Percentiles rank a stretch among this genome's conserved stretches.
Evolutionary conservation across 1,284 basidiomycete species (phyloP).

Genomic region (Naganishia albida): DNA sequence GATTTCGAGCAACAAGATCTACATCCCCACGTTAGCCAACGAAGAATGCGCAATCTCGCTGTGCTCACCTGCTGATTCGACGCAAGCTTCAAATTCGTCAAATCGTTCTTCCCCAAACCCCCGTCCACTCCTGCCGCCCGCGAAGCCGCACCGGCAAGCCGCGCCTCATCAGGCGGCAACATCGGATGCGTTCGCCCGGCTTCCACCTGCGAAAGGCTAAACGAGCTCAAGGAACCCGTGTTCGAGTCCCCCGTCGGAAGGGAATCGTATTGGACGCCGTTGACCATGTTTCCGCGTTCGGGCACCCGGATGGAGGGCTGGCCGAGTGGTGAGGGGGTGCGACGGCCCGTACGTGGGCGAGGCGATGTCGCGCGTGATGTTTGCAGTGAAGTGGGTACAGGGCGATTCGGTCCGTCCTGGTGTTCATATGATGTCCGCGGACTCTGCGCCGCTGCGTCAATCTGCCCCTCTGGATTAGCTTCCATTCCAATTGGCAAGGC

Average conservation of each 20-base stretch:
- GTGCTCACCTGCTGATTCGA: slow-evolving; percentile 51
- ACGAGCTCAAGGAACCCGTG: slow-evolving; percentile 8
- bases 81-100: slow-evolving; percentile 53
- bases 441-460: slow-evolving; percentile 9
- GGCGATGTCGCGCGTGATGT: slow-evolving; percentile 1
- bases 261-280: slow-evolving; percentile 28
- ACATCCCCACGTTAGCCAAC: background rate
- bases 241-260: slow-evolving; percentile 6
- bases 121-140: slow-evolving; percentile 11
- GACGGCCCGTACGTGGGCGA: background rate
- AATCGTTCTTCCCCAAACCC: slow-evolving; percentile 37
- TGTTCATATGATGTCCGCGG: background rate
- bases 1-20: slow-evolving; percentile 34
- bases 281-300: slow-evolving; percentile 26
- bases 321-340: slow-evolving; percentile 8
- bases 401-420: too few relatives aligned
- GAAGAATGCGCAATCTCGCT: too few relatives aligned
- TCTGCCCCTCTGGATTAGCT: background rate
- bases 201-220: slow-evolving; percentile 13
- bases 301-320: slow-evolving; percentile 8
- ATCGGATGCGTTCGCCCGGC: slow-evolving; percentile 29
- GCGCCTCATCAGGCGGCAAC: slow-evolving; percentile 11
- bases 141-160: slow-evolving; percentile 9
- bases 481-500: background rate
- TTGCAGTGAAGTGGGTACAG: background rate